These are phyloP conservation scores for Amylocystis lapponica DNA, from an alignment of 768 basidiomycete species.

Conservation along the genomic window DNA sequence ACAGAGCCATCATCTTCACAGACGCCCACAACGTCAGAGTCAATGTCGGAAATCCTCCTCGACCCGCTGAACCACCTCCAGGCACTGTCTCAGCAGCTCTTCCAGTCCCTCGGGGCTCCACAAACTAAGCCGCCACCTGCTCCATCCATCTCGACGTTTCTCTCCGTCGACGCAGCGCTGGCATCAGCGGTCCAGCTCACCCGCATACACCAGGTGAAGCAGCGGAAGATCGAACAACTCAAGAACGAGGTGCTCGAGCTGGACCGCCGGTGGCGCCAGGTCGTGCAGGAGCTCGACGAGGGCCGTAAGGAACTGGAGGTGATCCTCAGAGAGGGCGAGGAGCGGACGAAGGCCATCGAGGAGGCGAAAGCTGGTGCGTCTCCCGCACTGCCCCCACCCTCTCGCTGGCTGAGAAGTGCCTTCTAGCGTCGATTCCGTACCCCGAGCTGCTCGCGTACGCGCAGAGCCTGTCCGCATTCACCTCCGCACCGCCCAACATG, in stretches of 20 bases:
- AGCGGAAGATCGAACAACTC: constrained; percentile 65
- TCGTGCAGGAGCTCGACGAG: constrained; percentile 58
- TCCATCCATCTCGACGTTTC: constrained; percentile 50
- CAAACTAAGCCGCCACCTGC: constrained; percentile 59
- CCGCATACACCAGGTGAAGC: constrained; percentile 69
- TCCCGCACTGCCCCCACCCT: background rate
- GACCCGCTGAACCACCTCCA: constrained; percentile 59
- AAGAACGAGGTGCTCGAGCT: constrained; percentile 66
- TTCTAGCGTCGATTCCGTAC: constrained; percentile 74
- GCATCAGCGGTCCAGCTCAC: constrained; percentile 60
- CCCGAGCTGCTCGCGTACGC: constrained; percentile 81
- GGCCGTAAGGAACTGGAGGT: constrained; percentile 66
- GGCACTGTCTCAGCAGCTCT: constrained; percentile 58
- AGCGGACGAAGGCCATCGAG: constrained; percentile 61
- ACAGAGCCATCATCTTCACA: too few species aligned
- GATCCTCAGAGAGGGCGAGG: constrained; percentile 71
- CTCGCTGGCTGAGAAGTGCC: background rate
- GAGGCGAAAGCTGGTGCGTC: constrained; percentile 63
- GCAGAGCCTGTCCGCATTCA: constrained; percentile 79
- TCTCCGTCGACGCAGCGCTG: constrained; percentile 58
- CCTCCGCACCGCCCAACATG: constrained; percentile 86
- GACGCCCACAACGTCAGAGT: too few species aligned
- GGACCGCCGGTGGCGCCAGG: constrained; percentile 61
- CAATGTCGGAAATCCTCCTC: constrained; percentile 61
- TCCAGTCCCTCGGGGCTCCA: constrained; percentile 66